Percentiles rank a stretch among this genome's conserved stretches.
Conservation (phyloP, 257 asterid species). For the Gynochthodes officinalis region DNA sequence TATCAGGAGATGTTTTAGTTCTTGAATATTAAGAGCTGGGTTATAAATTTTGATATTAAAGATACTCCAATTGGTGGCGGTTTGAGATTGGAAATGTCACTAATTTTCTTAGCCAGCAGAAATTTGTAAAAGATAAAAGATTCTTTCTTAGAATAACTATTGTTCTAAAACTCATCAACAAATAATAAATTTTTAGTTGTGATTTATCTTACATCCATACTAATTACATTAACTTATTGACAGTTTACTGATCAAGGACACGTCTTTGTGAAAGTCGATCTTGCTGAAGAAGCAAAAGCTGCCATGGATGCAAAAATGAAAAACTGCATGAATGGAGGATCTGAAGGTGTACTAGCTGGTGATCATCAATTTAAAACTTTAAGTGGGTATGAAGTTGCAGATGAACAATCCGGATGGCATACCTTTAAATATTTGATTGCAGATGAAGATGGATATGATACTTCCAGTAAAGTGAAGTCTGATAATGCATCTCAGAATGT, state of each 20-base stretch:
- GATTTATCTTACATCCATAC: background rate
- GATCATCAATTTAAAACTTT: conserved; percentile 45
- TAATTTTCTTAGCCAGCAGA: background rate
- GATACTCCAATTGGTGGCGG: background rate
- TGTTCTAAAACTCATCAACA: background rate
- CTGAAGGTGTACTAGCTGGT: conserved; percentile 31
- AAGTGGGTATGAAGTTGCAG: conserved; percentile 90
- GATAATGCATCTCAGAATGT: conserved; percentile 38
- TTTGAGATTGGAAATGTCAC: background rate
- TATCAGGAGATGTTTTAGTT: background rate
- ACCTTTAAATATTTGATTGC: conserved; percentile 42
- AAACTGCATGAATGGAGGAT: conserved; percentile 40
- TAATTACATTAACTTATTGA: conserved; percentile 2
- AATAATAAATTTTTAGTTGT: background rate
- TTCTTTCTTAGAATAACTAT: background rate
- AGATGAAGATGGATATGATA: conserved; percentile 38
- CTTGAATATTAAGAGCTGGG: background rate
- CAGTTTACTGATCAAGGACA: conserved; percentile 94
- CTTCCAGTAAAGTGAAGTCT: conserved; percentile 27
- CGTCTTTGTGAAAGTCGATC: conserved; percentile 79
- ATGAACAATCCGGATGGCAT: conserved; percentile 70
- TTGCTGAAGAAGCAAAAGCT: conserved; percentile 57
- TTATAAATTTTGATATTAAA: background rate
- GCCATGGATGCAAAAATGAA: conserved; percentile 29
- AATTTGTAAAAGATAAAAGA: background rate